Conservation (phyloP, 2,329 filamentous ascomycete species). For the Aspergillus floridensis region DNA sequence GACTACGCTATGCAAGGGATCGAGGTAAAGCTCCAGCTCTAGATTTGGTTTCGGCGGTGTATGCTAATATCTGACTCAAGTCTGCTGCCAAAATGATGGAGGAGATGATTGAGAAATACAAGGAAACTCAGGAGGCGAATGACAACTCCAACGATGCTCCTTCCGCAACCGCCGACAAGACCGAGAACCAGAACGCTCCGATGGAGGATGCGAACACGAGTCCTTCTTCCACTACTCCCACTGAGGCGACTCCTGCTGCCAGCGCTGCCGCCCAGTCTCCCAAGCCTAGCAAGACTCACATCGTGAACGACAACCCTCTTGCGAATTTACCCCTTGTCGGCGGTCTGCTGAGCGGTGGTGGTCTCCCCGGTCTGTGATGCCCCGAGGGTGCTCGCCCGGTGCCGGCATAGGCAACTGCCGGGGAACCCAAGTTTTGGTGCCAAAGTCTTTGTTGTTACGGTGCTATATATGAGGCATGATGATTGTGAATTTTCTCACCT, state of each 20-base stretch:
- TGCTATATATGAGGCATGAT: neutral
- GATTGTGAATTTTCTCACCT: neutral
- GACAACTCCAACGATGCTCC: neutral
- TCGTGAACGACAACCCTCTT: constrained; percentile 15
- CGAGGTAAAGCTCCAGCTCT: constrained; percentile 14
- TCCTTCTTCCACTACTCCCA: neutral
- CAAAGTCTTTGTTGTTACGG: neutral
- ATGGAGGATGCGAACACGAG: neutral
- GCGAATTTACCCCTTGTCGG: constrained; percentile 26
- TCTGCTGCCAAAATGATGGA: constrained; percentile 18
- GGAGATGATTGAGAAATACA: constrained; percentile 8
- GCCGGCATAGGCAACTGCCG: neutral
- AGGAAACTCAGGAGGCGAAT: neutral
- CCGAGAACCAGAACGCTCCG: neutral
- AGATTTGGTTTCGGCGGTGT: too few relatives aligned
- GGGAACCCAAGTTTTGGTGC: neutral
- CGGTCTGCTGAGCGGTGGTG: constrained; percentile 15
- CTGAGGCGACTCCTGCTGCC: neutral
- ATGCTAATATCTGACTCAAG: constrained; percentile 9
- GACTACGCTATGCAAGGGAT: constrained; percentile 3
- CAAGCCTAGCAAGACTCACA: neutral
- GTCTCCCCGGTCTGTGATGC: neutral
- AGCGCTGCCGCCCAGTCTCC: neutral
- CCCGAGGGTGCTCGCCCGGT: neutral
- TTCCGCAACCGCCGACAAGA: neutral